phyloP scores from a whole-genome alignment of 768 basidiomycete genomes.

The Trametes cubensis region DNA sequence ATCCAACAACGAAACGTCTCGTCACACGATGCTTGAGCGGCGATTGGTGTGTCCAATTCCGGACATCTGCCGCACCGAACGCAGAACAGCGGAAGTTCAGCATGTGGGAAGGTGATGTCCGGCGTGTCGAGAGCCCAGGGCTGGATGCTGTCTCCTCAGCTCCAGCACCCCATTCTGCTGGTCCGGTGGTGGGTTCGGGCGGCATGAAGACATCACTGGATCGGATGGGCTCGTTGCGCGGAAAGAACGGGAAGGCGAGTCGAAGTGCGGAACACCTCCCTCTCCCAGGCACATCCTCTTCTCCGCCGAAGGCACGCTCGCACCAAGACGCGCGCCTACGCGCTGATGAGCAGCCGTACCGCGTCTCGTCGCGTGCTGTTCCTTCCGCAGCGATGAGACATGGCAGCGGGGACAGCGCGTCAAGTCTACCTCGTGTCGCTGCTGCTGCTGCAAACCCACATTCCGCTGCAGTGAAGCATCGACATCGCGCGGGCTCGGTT shows the following conservation, averaged over 20 bases:
- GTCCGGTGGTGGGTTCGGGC: not conserved
- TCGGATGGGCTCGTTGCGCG: conserved; percentile 35
- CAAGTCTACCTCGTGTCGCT: conserved; percentile 33
- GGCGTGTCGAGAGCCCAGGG: conserved; percentile 44
- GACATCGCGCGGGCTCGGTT: conserved; percentile 26
- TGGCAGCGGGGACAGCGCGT: conserved; percentile 36
- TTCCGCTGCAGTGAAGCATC: conserved; percentile 6
- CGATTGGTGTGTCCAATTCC: conserved; percentile 81
- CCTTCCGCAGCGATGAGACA: conserved; percentile 24
- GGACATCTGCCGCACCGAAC: conserved; percentile 37
- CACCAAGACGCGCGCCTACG: conserved; percentile 8
- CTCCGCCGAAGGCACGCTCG: conserved; percentile 44
- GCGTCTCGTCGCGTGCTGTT: conserved; percentile 8
- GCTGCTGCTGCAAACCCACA: conserved; percentile 13
- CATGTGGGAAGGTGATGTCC: conserved; percentile 33
- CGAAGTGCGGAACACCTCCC: conserved; percentile 68
- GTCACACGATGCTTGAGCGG: conserved; percentile 89
- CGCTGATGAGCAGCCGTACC: conserved; percentile 5
- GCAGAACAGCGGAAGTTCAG: conserved; percentile 31
- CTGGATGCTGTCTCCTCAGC: conserved; percentile 46
- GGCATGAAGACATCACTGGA: conserved; percentile 36
- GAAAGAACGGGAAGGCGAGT: conserved; percentile 56
- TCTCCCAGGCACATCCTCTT: conserved; percentile 36
- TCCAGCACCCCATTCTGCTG: conserved; percentile 34
- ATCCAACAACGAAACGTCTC: conserved; percentile 84